Evolutionary conservation across 2,329 filamentous ascomycete species (phyloP).

Genomic region (Mollisiaceae sp.): DNA sequence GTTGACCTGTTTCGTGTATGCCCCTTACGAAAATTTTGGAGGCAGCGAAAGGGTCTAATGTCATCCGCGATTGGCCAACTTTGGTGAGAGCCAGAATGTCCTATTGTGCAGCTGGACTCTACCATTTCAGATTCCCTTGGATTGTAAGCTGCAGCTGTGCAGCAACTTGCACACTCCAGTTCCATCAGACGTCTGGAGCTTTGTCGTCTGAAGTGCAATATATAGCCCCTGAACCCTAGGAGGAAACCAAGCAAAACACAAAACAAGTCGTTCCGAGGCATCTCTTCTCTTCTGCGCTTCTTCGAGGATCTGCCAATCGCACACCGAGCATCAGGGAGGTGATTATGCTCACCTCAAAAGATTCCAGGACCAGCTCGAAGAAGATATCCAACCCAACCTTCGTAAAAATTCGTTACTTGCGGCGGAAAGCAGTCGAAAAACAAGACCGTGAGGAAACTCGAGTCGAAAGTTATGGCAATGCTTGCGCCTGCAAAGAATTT

Average conservation of each 20-base stretch:
- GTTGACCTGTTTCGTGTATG: background rate
- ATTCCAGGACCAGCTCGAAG: conserved; percentile 33
- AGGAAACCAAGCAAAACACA: background rate
- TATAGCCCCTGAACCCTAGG: background rate
- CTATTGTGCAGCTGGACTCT: background rate
- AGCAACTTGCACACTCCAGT: background rate
- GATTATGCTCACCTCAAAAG: conserved; percentile 38
- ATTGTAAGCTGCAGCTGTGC: background rate
- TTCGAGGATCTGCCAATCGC: conserved; percentile 33
- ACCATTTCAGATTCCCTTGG: background rate
- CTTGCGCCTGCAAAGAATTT: conserved; percentile 40
- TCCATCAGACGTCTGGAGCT: background rate
- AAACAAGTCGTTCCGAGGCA: background rate
- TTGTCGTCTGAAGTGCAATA: background rate
- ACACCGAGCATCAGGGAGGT: conserved; percentile 10
- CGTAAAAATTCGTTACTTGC: conserved; percentile 35
- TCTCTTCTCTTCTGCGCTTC: background rate
- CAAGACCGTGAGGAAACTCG: conserved; percentile 33
- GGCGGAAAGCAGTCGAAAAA: conserved; percentile 34
- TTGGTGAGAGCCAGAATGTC: background rate
- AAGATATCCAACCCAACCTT: conserved; percentile 37
- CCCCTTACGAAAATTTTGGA: background rate
- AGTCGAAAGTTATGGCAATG: conserved; percentile 38
- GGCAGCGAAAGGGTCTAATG: background rate
- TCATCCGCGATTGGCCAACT: background rate